phyloP scores from a whole-genome alignment of 2,329 filamentous ascomycete species.

The Claviceps citrina region DNA sequence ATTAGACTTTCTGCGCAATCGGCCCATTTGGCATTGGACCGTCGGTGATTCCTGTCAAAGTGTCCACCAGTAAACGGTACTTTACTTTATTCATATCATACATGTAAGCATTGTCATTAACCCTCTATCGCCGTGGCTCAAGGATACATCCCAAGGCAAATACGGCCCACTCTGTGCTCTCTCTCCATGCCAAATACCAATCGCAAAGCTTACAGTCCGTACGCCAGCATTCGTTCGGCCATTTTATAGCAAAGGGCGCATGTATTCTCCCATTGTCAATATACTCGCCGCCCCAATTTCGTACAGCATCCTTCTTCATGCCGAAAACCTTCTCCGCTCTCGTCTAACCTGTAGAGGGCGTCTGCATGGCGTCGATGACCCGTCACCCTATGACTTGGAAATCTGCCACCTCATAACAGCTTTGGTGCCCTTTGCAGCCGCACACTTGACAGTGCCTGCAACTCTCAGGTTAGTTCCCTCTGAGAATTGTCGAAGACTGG shows the following conservation, averaged over 20 bases:
- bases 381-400: slow-evolving; percentile 8
- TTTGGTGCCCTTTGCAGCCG: slow-evolving; percentile 7
- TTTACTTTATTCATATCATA: no score
- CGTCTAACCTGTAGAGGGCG: not conserved
- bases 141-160: not conserved
- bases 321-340: not conserved
- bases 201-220: not conserved
- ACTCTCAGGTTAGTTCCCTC: slow-evolving; percentile 10
- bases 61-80: no score
- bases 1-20: no score
- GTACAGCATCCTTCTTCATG: no score
- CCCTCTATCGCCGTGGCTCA: no score
- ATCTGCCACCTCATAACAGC: slow-evolving; percentile 12
- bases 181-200: no score
- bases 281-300: no score
- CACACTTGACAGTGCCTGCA: slow-evolving; percentile 10
- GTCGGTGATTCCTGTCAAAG: no score
- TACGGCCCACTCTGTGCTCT: not conserved
- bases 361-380: slow-evolving; percentile 1
- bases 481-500: slow-evolving; percentile 10
- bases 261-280: not conserved
- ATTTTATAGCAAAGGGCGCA: not conserved
- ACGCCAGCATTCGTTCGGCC: not conserved
- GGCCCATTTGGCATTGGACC: no score
- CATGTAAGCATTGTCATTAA: no score